These are phyloP conservation scores for Plasmodium relictum DNA, from an alignment of 169 alveolate species.

Conservation along the genomic window DNA sequence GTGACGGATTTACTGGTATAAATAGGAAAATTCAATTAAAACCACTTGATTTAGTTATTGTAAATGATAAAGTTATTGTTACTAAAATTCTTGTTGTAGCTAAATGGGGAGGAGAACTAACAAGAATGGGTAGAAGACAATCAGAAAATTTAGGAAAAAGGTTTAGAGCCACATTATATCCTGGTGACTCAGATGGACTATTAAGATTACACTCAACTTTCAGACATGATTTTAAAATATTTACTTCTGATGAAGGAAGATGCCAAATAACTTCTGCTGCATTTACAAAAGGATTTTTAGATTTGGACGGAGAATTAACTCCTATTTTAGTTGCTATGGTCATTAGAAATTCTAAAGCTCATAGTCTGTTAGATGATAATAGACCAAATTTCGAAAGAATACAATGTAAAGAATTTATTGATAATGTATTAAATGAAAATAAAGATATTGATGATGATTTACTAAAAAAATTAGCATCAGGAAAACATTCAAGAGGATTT, in stretches of 20 bases:
- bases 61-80: constrained; percentile 76
- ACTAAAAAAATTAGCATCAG: constrained; percentile 62
- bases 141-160: constrained; percentile 94
- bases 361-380: constrained; percentile 83
- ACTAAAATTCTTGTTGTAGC: constrained; percentile 94
- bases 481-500: constrained; percentile 64
- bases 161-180: constrained; percentile 92
- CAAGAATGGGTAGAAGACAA: constrained; percentile 95
- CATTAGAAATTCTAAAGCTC: constrained; percentile 85
- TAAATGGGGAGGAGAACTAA: constrained; percentile 99
- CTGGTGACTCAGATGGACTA: constrained; percentile 95
- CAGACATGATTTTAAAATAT: constrained; percentile 98
- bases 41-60: constrained; percentile 84
- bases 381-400: constrained; percentile 79
- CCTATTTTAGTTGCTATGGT: constrained; percentile 97
- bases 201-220: constrained; percentile 97
- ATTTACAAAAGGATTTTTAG: constrained; percentile 97
- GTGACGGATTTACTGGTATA: constrained; percentile 96
- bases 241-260: constrained; percentile 98
- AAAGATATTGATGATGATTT: constrained; percentile 66
- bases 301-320: constrained; percentile 96
- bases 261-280: constrained; percentile 99
- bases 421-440: constrained; percentile 32
- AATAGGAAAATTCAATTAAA: constrained; percentile 95
- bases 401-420: constrained; percentile 78